Evolutionary conservation across 2,329 filamentous ascomycete species (phyloP), one percentile per base, ranked within the genome.

Genomic region (Penicillium sp.): DNA sequence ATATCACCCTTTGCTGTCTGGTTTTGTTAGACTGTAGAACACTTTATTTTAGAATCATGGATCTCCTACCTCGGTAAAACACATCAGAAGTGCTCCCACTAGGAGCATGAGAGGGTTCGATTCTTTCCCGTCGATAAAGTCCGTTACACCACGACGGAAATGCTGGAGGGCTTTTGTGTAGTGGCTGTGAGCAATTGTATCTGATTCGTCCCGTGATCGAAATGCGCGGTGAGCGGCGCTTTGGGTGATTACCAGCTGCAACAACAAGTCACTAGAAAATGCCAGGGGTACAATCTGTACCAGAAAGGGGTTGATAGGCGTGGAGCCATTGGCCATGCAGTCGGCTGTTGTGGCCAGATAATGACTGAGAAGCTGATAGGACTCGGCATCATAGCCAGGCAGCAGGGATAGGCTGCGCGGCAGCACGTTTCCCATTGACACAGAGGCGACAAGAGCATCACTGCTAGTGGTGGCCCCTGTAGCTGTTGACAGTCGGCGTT

Each of bases 251-350:
- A 80, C 72, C 3, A 80, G 72, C 40, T 80, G 77, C 4, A 80
- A 50, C 2, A 79, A 69, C 0, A 80, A 69, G 3, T 77, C 73
- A 46, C 76, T 77, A 34, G 73, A 74, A 37, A 79, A 80, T 3
- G 77, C 75, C 2, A 80, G 56, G 0, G 77, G 77, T 5, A 80
- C 72, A 25, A 80, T 70, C 49, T 79, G 76, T 27, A 74, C 72
- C 18, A 79, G 64, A 47, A 79, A 79, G 0, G 77, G 78, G 41
- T 80, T 80, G 40, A 76, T 66, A 1, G 72, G 69, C 0, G 77
- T 78, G 1, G 77, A 77, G 0, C 76, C 77, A 51, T 80, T 80
- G 32, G 75, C 77, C 77, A 80, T 79, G 48, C 75, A 78, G 41
- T 74, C 73, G 16, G 76, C 73, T 0, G 77, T 80, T 2, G 74